Base-by-base conservation (phyloP, 129 eudicot genomes). In the Ambrosia trifida region DNA sequence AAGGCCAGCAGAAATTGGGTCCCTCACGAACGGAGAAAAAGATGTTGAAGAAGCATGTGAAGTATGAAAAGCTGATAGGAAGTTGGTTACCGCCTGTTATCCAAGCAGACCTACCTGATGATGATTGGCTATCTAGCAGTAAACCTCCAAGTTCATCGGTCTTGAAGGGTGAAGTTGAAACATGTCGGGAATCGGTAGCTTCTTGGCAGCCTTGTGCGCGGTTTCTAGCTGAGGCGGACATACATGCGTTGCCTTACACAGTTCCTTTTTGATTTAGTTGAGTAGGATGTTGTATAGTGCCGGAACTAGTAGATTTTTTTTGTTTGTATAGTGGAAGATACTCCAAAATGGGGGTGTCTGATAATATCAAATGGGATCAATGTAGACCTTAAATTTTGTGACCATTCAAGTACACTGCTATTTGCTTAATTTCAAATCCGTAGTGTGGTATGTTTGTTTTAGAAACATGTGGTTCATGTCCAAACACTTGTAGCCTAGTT, bases 171-270 rank as follows among this genome's bases (percentile, higher is more conserved):
- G 67, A 12, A 33, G 76, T 47, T 16, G 68, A 66, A 64, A 43
- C 57, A n/a, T 68, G 20, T 52, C 73, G 11, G 36, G 87, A 72
- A 35, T 50, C 4, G 14, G 77, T 66, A 76, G 76, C 73, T 4
- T 57, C 77, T 0, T 64, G 83, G 82, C 73, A 54, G 68, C 96
- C 97, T 0, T 75, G 83, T 52, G 93, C 91, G 0, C 78, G 71
- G 18, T 76, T 50, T 56, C 65, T 91, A 76, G 79, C 75, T 0
- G 94, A 88, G 12, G 96, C 64, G 19, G 94, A 77, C 30, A 54
- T 91, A 5, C 80, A 88, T 53, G 96, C 96, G 0, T 33, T 91
- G 77, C 97, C 97, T 0, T 91, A 49, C 44, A 84, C 96, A 0
- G 80, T 84, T 49, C 96, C 96, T 0, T 91, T 86, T 60, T 91